Conservation (phyloP, 2,329 filamentous ascomycete genomes). For the Phoma sp. region DNA sequence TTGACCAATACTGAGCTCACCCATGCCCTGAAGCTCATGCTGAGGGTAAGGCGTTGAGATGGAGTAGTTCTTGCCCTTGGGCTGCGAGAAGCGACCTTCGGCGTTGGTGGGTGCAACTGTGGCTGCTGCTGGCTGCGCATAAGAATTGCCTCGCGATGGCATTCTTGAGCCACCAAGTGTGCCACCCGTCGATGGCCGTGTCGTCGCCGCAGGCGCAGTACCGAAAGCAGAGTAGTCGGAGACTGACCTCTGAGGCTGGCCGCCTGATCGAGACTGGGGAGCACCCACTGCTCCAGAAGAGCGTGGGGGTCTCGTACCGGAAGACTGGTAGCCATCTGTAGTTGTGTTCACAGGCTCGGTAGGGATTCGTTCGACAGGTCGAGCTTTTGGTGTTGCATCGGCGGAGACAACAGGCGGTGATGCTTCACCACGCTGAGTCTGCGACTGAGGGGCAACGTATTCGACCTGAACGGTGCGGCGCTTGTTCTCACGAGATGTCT, state of each 20-base stretch:
- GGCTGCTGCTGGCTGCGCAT: constrained; percentile 87
- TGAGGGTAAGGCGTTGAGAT: constrained; percentile 73
- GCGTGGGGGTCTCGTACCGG: constrained; percentile 30
- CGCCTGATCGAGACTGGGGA: constrained; percentile 45
- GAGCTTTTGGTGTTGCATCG: constrained; percentile 55
- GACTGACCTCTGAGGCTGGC: constrained; percentile 60
- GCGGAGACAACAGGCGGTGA: constrained; percentile 46
- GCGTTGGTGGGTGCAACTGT: constrained; percentile 87
- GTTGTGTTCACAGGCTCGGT: constrained; percentile 47
- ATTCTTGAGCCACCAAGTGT: constrained; percentile 71
- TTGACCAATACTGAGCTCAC: constrained; percentile 62
- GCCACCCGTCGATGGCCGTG: constrained; percentile 79
- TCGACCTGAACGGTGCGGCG: constrained; percentile 95
- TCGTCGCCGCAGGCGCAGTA: constrained; percentile 51
- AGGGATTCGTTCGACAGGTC: constrained; percentile 60
- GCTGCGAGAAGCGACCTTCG: constrained; percentile 87
- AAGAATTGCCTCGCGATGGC: constrained; percentile 76
- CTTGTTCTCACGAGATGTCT: constrained; percentile 80
- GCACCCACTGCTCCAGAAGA: constrained; percentile 28
- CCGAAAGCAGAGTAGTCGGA: constrained; percentile 56
- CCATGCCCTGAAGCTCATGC: constrained; percentile 42
- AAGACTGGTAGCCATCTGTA: constrained; percentile 47
- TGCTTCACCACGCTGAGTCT: constrained; percentile 76
- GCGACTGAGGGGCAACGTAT: constrained; percentile 90
- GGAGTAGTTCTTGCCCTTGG: constrained; percentile 70